Evolutionary conservation across 2,329 filamentous ascomycete genomes (phyloP), one percentile per base, ranked within the genome.

Genomic region (Fusarium palustre): DNA sequence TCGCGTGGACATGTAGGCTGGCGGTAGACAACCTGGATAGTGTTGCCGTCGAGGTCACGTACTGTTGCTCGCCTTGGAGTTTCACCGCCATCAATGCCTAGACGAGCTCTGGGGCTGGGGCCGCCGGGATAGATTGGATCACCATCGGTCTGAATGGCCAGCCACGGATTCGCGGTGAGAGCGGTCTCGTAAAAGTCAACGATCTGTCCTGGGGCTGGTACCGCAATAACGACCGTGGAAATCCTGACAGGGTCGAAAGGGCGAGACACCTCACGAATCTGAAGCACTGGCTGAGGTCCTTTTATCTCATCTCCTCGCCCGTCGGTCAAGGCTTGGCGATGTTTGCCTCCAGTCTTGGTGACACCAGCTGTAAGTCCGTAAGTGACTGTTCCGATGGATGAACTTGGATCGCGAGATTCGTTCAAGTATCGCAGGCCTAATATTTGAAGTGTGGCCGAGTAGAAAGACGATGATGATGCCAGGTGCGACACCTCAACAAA

Each of bases 11-110:
- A 63, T n/a, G 59, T 59, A 60, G 69, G 70, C 34, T 78, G 78
- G 41, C 73, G 70, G 39, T 89, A 91, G 50, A 94, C 88, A 31
- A 92, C 91, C 76, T 96, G 92, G 76, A 97, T 89, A 72, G 87
- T 91, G 81, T 97, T 97, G 52, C 92, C 92, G 81, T 97, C 93
- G 56, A 92, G 86, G 79, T 97, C 93, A 64, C 89, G 86, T 41
- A 93, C 89, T 84, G 81, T 88, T 82, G 79, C 86, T 81, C 74
- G 78, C 49, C 66, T 71, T 59, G 72, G 64, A 28, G 55, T 61
- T 64, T 73, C 71, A 72, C 71, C 71, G 70, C 71, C 70, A 41
- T 76, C 73, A 55, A 71, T 70, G 73, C 79, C 67, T 79, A 80
- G 69, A 76, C 78, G 76, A 74, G 75, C 66, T 58, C 64, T 66